phyloP scores from a whole-genome alignment of 2,329 filamentous ascomycete genomes.

The Salinomyces thailandicus region DNA sequence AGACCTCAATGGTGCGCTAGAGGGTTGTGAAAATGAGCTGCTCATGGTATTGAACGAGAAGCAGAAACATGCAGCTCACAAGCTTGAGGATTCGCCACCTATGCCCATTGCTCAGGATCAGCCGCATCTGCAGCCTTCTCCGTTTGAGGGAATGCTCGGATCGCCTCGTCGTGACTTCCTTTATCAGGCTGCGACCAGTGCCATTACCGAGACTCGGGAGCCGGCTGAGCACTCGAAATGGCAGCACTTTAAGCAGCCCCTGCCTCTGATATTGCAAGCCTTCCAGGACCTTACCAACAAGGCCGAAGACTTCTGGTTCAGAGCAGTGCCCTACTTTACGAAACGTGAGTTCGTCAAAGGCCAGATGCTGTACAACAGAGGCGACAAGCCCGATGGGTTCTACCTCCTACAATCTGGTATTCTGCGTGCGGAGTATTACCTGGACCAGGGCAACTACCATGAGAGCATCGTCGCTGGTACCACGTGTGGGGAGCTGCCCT shows the following conservation, averaged over 20 bases:
- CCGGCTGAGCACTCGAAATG: conserved; percentile 53
- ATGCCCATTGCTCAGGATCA: conserved; percentile 17
- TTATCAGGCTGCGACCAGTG: conserved; percentile 64
- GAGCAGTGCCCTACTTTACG: conserved; percentile 62
- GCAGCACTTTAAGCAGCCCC: conserved; percentile 78
- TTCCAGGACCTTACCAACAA: conserved; percentile 78
- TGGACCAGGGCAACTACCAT: conserved; percentile 78
- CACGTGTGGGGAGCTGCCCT: conserved; percentile 90
- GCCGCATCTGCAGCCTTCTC: conserved; percentile 6
- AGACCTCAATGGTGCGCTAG: conserved; percentile 83
- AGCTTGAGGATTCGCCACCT: conserved; percentile 38
- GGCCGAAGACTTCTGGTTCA: conserved; percentile 95
- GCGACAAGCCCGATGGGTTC: conserved; percentile 67
- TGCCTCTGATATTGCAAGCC: conserved; percentile 87
- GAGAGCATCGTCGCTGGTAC: conserved; percentile 91
- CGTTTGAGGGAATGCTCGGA: conserved; percentile 36
- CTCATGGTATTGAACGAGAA: conserved; percentile 43
- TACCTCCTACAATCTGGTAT: conserved; percentile 87
- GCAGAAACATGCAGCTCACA: conserved; percentile 28
- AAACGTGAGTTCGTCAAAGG: conserved; percentile 58
- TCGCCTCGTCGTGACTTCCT: conserved; percentile 74
- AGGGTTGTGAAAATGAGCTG: conserved; percentile 90
- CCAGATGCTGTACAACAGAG: conserved; percentile 64
- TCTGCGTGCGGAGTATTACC: conserved; percentile 76
- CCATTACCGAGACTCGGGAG: conserved; percentile 50